Evolutionary conservation across 179 eudicot species (phyloP).

Genomic region (Patellifolia procumbens): DNA sequence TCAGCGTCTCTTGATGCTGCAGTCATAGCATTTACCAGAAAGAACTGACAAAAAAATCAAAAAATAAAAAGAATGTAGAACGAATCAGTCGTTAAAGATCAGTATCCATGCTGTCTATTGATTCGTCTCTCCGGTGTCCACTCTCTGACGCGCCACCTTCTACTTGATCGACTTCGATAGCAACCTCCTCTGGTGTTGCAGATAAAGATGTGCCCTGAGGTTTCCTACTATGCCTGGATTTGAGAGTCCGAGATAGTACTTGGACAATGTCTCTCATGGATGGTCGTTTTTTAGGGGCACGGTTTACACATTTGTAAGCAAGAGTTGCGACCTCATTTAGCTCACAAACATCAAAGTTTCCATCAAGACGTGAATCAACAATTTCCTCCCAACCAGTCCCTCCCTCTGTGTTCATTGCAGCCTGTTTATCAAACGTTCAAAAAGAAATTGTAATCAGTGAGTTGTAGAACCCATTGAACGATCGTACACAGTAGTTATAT

Average conservation of each 20-base stretch:
- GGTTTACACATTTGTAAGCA: conserved; percentile 81
- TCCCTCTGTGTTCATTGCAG: conserved; percentile 86
- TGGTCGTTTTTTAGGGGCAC: conserved; percentile 66
- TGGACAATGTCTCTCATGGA: conserved; percentile 93
- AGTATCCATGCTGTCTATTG: conserved; percentile 56
- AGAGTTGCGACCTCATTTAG: conserved; percentile 79
- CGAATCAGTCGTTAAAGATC: conserved; percentile 21
- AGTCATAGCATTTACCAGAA: conserved; percentile 17
- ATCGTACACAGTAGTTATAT: neutral
- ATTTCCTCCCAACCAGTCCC: conserved; percentile 95
- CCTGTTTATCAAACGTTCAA: conserved; percentile 43
- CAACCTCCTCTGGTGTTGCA: conserved; percentile 53
- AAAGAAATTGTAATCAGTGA: neutral
- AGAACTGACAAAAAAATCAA: neutral
- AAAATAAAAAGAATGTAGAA: conserved; percentile 17
- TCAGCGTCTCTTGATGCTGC: neutral
- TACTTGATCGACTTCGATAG: conserved; percentile 42
- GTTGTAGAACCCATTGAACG: neutral
- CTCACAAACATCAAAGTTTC: conserved; percentile 66
- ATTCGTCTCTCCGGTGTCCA: conserved; percentile 57
- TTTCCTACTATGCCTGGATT: conserved; percentile 50
- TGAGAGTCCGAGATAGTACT: conserved; percentile 59
- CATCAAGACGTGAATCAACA: conserved; percentile 77
- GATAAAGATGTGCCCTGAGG: conserved; percentile 46
- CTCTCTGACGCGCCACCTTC: conserved; percentile 36